These are phyloP conservation scores for Naematelia aurantialba DNA, from an alignment of 768 basidiomycete genomes.

Conservation along the genomic window DNA sequence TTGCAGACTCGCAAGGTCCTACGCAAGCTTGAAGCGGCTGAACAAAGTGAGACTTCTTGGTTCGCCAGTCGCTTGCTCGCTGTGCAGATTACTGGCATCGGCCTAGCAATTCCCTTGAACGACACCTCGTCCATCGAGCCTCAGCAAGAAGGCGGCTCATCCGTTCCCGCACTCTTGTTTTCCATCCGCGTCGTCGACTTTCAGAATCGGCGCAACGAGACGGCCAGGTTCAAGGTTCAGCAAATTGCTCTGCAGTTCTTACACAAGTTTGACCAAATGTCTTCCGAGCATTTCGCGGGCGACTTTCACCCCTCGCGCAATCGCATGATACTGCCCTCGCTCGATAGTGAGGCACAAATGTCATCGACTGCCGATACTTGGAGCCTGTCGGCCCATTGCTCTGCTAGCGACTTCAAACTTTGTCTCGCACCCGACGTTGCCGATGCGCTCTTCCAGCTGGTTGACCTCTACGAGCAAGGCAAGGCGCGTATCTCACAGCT, in stretches of 20 bases:
- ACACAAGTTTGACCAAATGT: constrained; percentile 68
- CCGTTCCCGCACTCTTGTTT: constrained; percentile 71
- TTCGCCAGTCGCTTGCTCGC: constrained; percentile 51
- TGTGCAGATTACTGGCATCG: constrained; percentile 59
- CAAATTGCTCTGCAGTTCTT: constrained; percentile 83
- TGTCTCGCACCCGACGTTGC: constrained; percentile 35
- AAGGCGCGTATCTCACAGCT: constrained; percentile 29
- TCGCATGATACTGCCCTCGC: constrained; percentile 35
- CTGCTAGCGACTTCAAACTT: constrained; percentile 44
- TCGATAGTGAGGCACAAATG: constrained; percentile 40
- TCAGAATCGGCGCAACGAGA: constrained; percentile 68
- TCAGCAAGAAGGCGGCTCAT: background rate
- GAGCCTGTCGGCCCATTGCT: constrained; percentile 40
- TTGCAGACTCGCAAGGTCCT: constrained; percentile 67
- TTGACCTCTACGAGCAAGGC: constrained; percentile 45
- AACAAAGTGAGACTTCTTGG: constrained; percentile 38
- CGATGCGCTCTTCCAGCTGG: constrained; percentile 37
- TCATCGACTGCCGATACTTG: constrained; percentile 24
- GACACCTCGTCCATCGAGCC: constrained; percentile 57
- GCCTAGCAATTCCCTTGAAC: constrained; percentile 83
- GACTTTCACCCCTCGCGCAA: constrained; percentile 40
- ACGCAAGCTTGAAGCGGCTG: constrained; percentile 49
- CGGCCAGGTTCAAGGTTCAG: constrained; percentile 68
- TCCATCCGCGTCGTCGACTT: constrained; percentile 74
- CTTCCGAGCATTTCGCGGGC: constrained; percentile 62